Base-by-base conservation (phyloP, 2,329 filamentous ascomycete genomes). In the Aureobasidium leucospermi region DNA sequence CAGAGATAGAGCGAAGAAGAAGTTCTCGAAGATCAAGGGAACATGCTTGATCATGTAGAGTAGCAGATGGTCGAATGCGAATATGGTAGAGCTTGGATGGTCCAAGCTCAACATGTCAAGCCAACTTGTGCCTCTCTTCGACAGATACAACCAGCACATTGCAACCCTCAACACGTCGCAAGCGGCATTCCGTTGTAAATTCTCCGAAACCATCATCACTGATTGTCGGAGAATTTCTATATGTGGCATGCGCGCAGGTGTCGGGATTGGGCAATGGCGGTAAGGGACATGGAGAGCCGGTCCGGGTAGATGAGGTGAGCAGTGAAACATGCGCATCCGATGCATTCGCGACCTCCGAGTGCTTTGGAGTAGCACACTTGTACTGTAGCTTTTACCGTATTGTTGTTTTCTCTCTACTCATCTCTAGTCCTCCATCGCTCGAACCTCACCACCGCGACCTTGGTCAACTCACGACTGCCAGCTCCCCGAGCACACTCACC, bases 261-360 rank as follows among this genome's bases (percentile, higher is more conserved):
- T 34, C 51, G 38, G 36, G n/a, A 19, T 42, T 34, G 28, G 51
- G 39, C 39, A 43, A 42, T 9, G 16, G 52, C 52, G 52, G 51
- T 34, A 55, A 55, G 51, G 52, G 19, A 36, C 41, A 56, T 56
- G 52, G 52, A 56, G 52, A 56, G 52, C 52, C 52, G 52, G 29
- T n/a, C 19, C 52, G 52, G 52, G 29, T 56, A 46, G 52, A 56
- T 56, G 39, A 56, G 45, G 52, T 56, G 52, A 56, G 52, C 52
- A 46, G 6, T 28, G 29, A 36, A 46, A 46, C 39, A 56, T 16
- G n/a, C 10, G 39, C 32, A 29, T 36, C 29, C 41, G 6, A 46
- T 51, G 8, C 11, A 51, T 39, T 19, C 34, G 4, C 8, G 3
- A 28, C 29, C 28, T 28, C 29, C 11, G 9, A 10, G 31, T 36